phyloP scores from a whole-genome alignment of 1,284 basidiomycete species.

The Bondarzewia mesenterica region DNA sequence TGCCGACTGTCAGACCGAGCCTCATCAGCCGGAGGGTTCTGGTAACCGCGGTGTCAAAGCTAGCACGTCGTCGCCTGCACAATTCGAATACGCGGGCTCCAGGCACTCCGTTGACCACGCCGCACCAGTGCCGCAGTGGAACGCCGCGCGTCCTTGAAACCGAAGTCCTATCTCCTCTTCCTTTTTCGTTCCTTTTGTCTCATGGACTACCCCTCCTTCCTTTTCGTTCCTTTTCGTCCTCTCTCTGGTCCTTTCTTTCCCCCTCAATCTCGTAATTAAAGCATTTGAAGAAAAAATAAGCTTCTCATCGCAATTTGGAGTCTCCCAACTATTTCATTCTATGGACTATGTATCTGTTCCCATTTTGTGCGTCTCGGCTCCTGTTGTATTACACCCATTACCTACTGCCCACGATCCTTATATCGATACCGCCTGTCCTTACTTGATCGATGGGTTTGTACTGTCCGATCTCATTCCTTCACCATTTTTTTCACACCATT shows the following conservation, averaged over 20 bases:
- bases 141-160: neutral
- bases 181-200: too few species aligned
- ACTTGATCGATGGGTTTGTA: too few species aligned
- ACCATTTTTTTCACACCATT: neutral
- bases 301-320: neutral
- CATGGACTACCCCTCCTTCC: too few species aligned
- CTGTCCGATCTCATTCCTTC: neutral
- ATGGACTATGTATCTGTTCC: neutral
- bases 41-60: constrained; percentile 4
- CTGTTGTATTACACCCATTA: neutral
- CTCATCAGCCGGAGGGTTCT: neutral
- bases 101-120: neutral
- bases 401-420: neutral
- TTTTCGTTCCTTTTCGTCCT: too few species aligned
- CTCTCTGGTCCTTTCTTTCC: too few species aligned
- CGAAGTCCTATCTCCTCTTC: neutral
- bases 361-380: neutral
- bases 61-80: constrained; percentile 12
- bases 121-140: neutral
- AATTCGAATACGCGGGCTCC: constrained; percentile 4
- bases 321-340: too few species aligned
- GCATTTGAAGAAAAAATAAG: too few species aligned
- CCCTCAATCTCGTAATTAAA: constrained; percentile 1
- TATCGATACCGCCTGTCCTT: neutral
- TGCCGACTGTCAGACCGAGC: neutral